phyloP scores from a whole-genome alignment of 1,284 basidiomycete species.

The Puccinia horiana region DNA sequence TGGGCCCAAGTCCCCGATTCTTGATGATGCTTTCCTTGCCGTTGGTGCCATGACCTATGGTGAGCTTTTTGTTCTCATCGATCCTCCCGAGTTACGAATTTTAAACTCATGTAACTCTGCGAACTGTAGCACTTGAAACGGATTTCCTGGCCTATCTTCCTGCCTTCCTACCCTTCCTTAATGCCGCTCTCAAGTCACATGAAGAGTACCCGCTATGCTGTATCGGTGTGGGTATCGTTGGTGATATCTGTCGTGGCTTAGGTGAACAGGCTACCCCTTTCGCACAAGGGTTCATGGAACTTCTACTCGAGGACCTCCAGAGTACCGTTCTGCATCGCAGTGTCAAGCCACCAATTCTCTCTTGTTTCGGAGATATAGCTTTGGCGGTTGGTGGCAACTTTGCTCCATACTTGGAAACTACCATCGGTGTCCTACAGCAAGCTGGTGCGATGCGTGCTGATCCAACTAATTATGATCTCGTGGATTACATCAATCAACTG shows the following conservation, averaged over 20 bases:
- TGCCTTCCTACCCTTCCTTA: slow-evolving; percentile 86
- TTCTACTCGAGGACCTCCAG: slow-evolving; percentile 86
- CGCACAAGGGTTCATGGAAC: slow-evolving; percentile 82
- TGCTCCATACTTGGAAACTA: slow-evolving; percentile 83
- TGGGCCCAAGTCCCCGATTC: slow-evolving; percentile 88
- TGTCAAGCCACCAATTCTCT: slow-evolving; percentile 93
- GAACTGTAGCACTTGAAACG: slow-evolving; percentile 70
- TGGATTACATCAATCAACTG: slow-evolving; percentile 87
- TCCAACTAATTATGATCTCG: slow-evolving; percentile 80
- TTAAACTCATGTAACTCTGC: slow-evolving; percentile 2
- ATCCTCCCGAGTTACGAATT: neutral
- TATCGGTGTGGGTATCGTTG: slow-evolving; percentile 91
- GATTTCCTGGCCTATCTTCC: slow-evolving; percentile 85
- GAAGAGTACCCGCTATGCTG: slow-evolving; percentile 95
- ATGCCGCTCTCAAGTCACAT: slow-evolving; percentile 83
- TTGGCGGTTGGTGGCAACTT: slow-evolving; percentile 82
- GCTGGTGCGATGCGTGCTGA: slow-evolving; percentile 83
- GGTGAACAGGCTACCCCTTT: slow-evolving; percentile 80
- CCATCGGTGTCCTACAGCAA: slow-evolving; percentile 87
- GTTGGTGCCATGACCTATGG: slow-evolving; percentile 83
- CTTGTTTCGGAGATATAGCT: slow-evolving; percentile 95
- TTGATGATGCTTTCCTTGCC: slow-evolving; percentile 94
- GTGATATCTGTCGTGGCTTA: slow-evolving; percentile 89
- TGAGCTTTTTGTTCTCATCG: slow-evolving; percentile 55
- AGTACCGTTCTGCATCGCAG: slow-evolving; percentile 86